Evolutionary conservation across 345 rosid genomes (phyloP).

Genomic region (Salix koriyanagi): DNA sequence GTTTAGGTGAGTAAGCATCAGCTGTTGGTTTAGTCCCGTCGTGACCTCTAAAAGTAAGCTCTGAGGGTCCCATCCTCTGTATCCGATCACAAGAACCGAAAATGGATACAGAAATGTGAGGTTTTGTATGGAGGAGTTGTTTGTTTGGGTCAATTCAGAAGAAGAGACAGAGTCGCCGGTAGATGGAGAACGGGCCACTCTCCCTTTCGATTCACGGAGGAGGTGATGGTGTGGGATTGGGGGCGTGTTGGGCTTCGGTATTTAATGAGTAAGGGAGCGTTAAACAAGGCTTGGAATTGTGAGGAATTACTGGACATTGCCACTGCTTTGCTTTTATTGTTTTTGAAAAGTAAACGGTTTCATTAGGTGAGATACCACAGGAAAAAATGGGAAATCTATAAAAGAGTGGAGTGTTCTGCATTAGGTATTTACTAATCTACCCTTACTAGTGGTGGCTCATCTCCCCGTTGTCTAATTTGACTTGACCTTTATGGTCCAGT

Average conservation of each 20-base stretch:
- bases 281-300: conserved; percentile 9
- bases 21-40: conserved; percentile 45
- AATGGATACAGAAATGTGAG: not conserved
- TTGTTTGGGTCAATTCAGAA: not conserved
- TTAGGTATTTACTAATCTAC: not conserved
- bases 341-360: conserved; percentile 23
- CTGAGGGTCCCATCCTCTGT: conserved; percentile 53
- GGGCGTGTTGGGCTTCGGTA: not conserved
- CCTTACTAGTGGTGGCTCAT: not conserved
- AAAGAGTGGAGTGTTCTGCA: not conserved
- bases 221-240: not conserved
- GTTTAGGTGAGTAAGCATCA: conserved; percentile 65
- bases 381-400: not conserved
- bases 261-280: not conserved
- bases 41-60: conserved; percentile 77
- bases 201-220: not conserved
- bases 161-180: conserved; percentile 5
- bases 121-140: too few species aligned
- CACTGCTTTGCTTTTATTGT: not conserved
- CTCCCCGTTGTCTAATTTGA: conserved; percentile 4
- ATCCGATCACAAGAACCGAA: not conserved
- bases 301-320: conserved; percentile 20
- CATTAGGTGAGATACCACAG: not conserved
- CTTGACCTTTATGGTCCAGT: not conserved
- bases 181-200: not conserved